Percentiles rank a stretch among this genome's conserved stretches.
Evolutionary conservation across 192 early-diverging fungal species (phyloP).

Genomic region (Rhizophagus prolifer): DNA sequence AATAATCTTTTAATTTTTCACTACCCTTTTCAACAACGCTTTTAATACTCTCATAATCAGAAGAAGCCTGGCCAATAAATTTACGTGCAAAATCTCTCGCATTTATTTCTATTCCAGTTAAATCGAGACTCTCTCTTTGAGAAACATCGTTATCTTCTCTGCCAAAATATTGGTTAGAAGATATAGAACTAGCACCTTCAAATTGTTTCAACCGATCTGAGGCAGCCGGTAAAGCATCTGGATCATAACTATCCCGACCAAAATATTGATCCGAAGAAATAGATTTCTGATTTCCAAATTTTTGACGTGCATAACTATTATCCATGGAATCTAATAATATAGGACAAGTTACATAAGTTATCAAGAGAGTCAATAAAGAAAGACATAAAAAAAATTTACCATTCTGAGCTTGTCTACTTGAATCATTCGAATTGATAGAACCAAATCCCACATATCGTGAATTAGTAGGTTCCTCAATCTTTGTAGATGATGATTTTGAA

Average conservation of each 20-base stretch:
- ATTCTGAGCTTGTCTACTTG: neutral
- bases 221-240: conserved; percentile 49
- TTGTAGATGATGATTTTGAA: neutral
- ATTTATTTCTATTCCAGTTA: conserved; percentile 36
- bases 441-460: conserved; percentile 54
- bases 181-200: conserved; percentile 73
- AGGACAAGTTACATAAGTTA: neutral
- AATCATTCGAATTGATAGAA: conserved; percentile 33
- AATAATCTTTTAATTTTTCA: conserved; percentile 30
- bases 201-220: conserved; percentile 64
- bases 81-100: conserved; percentile 44
- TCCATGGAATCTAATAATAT: conserved; percentile 31
- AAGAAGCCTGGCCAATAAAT: conserved; percentile 45
- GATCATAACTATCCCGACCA: conserved; percentile 71
- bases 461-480: conserved; percentile 21
- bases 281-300: conserved; percentile 79
- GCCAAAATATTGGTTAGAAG: conserved; percentile 82
- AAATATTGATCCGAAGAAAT: conserved; percentile 95
- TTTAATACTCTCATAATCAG: conserved; percentile 45
- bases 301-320: conserved; percentile 62
- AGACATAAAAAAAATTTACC: neutral
- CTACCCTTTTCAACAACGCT: conserved; percentile 39
- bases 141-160: conserved; percentile 57
- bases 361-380: neutral
- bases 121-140: conserved; percentile 26